A percentile compares a stretch with the other conserved stretches of the same genome.
Conservation (phyloP, 192 early-diverging fungal genomes). For the Rhizophlyctis rosea region DNA sequence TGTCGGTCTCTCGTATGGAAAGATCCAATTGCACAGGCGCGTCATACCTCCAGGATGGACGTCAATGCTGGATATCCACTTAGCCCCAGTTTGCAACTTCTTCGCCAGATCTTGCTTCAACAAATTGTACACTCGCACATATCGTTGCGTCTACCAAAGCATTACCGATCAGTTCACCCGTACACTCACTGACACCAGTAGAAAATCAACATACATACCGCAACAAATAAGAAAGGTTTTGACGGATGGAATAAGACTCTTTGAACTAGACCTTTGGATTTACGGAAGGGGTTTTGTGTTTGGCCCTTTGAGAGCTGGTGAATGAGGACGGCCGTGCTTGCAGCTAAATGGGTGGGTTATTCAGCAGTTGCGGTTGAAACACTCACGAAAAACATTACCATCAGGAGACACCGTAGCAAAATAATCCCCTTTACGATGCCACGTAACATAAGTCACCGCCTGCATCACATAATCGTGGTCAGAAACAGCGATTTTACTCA, state of each 20-base stretch:
- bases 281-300: slow-evolving; percentile 89
- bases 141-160: slow-evolving; percentile 78
- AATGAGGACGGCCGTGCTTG: slow-evolving; percentile 69
- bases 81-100: slow-evolving; percentile 78
- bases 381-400: slow-evolving; percentile 38
- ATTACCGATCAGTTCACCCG: slow-evolving; percentile 1
- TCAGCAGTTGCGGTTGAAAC: slow-evolving; percentile 3
- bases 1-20: slow-evolving; percentile 25
- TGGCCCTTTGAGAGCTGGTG: slow-evolving; percentile 89
- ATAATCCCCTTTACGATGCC: slow-evolving; percentile 98
- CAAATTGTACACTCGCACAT: slow-evolving; percentile 91
- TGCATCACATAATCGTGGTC: slow-evolving; percentile 16
- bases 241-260: slow-evolving; percentile 88
- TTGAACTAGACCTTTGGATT: slow-evolving; percentile 85
- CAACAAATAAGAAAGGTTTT: slow-evolving; percentile 88
- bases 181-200: background rate
- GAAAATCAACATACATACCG: slow-evolving; percentile 48
- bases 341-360: too few species aligned
- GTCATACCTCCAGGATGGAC: slow-evolving; percentile 91
- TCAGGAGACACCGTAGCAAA: slow-evolving; percentile 83
- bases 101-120: slow-evolving; percentile 80
- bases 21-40: slow-evolving; percentile 28
- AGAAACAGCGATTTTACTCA: background rate
- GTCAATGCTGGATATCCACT: slow-evolving; percentile 96
- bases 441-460: slow-evolving; percentile 74